A percentile compares a stretch with the other conserved stretches of the same genome.
Evolutionary conservation across 225 moss, liverwort and hornwort genomes (phyloP).

Genomic region (Lunularia cruciata): DNA sequence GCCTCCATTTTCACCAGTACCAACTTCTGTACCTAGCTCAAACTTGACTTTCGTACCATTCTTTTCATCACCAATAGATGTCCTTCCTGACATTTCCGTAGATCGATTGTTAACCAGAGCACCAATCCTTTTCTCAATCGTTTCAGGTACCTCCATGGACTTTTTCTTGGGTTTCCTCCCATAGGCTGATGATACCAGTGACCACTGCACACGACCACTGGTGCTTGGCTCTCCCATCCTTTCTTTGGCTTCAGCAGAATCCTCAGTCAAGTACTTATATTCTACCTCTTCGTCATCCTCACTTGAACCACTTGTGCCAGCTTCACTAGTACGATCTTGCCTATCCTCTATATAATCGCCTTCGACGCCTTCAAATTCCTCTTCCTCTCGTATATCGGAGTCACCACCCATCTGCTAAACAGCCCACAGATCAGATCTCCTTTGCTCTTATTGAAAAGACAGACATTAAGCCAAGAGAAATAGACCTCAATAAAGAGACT

Average conservation of each 20-base stretch:
- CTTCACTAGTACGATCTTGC: conserved; percentile 91
- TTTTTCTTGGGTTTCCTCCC: conserved; percentile 40
- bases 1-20: conserved; percentile 46
- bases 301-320: conserved; percentile 81
- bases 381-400: conserved; percentile 29
- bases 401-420: conserved; percentile 35
- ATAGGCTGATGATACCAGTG: conserved; percentile 28
- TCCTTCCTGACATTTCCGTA: conserved; percentile 17
- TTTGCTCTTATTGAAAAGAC: neutral
- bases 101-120: neutral
- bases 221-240: conserved; percentile 92
- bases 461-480: neutral
- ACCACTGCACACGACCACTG: conserved; percentile 64
- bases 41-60: conserved; percentile 7
- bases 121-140: conserved; percentile 37
- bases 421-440: neutral
- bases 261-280: conserved; percentile 29
- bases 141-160: conserved; percentile 41
- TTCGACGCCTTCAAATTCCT: conserved; percentile 17
- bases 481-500: neutral
- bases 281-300: conserved; percentile 36
- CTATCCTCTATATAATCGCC: conserved; percentile 59
- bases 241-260: conserved; percentile 56
- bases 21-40: conserved; percentile 14
- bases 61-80: conserved; percentile 14